phyloP scores from a whole-genome alignment of 768 basidiomycete species.

The Pulveroboletus sp. region DNA sequence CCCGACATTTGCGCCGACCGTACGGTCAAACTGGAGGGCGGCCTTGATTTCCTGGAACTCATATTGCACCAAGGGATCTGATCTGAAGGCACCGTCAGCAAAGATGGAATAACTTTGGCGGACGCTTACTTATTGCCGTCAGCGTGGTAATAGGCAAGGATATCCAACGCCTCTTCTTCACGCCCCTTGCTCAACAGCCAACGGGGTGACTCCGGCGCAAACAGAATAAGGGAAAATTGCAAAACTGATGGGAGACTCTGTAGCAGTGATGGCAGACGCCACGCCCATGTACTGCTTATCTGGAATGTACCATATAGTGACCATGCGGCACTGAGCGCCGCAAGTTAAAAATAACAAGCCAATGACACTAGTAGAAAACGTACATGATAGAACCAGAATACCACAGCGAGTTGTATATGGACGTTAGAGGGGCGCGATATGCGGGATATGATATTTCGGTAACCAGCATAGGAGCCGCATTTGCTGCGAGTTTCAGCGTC shows the following conservation, averaged over 20 bases:
- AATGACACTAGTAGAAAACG: no score
- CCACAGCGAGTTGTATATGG: slow-evolving; percentile 83
- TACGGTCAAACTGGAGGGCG: slow-evolving; percentile 68
- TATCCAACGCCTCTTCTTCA: slow-evolving; percentile 61
- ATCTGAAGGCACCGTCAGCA: slow-evolving; percentile 27
- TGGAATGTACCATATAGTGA: slow-evolving; percentile 78
- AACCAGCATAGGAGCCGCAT: slow-evolving; percentile 79
- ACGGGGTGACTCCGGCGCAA: no score
- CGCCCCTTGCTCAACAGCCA: slow-evolving; percentile 77
- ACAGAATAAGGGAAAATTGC: slow-evolving; percentile 65
- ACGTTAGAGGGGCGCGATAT: slow-evolving; percentile 77
- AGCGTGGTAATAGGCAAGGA: slow-evolving; percentile 81
- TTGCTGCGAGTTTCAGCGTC: slow-evolving; percentile 35
- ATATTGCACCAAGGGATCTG: slow-evolving; percentile 67
- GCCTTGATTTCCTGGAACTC: slow-evolving; percentile 81
- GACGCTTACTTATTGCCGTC: slow-evolving; percentile 62
- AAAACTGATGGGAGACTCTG: slow-evolving; percentile 68
- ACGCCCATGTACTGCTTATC: slow-evolving; percentile 67
- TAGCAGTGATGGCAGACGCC: slow-evolving; percentile 80
- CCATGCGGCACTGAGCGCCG: slow-evolving; percentile 74
- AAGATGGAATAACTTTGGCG: background rate
- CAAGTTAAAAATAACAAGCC: no score
- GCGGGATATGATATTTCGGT: slow-evolving; percentile 82
- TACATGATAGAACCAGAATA: slow-evolving; percentile 79
- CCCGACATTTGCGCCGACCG: slow-evolving; percentile 54